Percentiles rank a stretch among this genome's conserved stretches.
phyloP scores from a whole-genome alignment of 179 eudicot species.

The Spergularia azorica region DNA sequence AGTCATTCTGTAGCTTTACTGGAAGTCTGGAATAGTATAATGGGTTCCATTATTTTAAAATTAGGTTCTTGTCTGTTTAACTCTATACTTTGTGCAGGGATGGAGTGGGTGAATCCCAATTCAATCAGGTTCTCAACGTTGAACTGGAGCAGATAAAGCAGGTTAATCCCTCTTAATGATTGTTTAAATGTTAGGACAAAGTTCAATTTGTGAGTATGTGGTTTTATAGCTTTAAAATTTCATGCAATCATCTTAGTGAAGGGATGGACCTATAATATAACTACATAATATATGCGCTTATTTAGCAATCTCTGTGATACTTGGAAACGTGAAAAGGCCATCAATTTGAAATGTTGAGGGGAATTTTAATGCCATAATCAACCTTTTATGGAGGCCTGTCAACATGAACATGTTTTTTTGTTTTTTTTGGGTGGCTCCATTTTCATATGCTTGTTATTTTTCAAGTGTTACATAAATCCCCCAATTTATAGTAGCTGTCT shows the following conservation, averaged over 20 bases:
- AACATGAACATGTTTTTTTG: not conserved
- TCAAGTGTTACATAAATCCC: too few relatives aligned
- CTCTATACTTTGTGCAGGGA: constrained; percentile 52
- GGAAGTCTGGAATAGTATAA: too few relatives aligned
- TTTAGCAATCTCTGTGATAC: not conserved
- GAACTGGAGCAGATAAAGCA: constrained; percentile 91
- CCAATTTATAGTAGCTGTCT: too few relatives aligned
- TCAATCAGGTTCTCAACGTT: constrained; percentile 66
- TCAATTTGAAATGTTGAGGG: not conserved
- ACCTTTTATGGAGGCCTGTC: not conserved
- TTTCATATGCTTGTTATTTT: too few relatives aligned
- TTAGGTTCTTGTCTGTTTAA: not conserved
- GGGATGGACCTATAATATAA: not conserved
- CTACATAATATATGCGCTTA: not conserved
- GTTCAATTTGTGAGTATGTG: too few relatives aligned
- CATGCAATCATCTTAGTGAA: too few relatives aligned
- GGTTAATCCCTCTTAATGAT: constrained; percentile 29
- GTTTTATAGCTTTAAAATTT: too few relatives aligned
- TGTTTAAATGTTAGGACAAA: too few relatives aligned
- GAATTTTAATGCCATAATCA: not conserved
- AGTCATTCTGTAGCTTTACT: not conserved
- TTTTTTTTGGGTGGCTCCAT: too few relatives aligned
- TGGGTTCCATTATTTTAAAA: not conserved
- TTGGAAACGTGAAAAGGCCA: not conserved
- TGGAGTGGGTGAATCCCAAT: constrained; percentile 91